Percentiles rank a stretch among this genome's conserved stretches.
Evolutionary conservation across 768 basidiomycete genomes (phyloP).

Genomic region (Boletus rex-veris): DNA sequence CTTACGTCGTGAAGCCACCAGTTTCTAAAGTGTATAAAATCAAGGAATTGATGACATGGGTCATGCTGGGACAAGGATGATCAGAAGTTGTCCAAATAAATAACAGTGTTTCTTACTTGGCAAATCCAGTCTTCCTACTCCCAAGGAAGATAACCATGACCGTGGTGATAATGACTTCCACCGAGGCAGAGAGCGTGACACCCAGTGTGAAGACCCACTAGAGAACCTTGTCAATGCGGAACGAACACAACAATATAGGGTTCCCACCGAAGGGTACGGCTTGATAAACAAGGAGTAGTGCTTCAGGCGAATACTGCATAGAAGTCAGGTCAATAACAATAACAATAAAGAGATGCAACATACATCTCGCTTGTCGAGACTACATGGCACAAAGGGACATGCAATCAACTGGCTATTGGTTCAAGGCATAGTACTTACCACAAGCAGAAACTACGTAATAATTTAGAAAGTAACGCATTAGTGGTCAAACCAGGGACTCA

Average conservation of each 20-base stretch:
- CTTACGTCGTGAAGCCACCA: conserved; percentile 45
- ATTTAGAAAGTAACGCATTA: conserved; percentile 2
- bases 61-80: conserved; percentile 34
- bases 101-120: conserved; percentile 11
- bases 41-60: conserved; percentile 45
- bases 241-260: background rate
- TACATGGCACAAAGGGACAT: conserved; percentile 1
- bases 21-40: conserved; percentile 54
- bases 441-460: conserved; percentile 26
- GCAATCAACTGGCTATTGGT: background rate
- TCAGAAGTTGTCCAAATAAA: background rate
- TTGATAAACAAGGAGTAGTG: conserved; percentile 30
- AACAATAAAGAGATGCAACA: background rate
- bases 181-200: conserved; percentile 32
- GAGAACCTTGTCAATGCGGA: background rate
- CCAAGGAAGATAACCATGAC: conserved; percentile 33
- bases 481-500: conserved; percentile 11
- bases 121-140: conserved; percentile 31
- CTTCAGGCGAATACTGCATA: conserved; percentile 23
- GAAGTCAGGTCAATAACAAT: background rate
- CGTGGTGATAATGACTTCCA: conserved; percentile 31
- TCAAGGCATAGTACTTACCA: conserved; percentile 11
- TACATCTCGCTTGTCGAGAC: conserved; percentile 34
- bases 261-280: conserved; percentile 29
- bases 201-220: conserved; percentile 33